Evolutionary conservation across 2,329 filamentous ascomycete species (phyloP).

Genomic region (Aureobasidium pullulans): DNA sequence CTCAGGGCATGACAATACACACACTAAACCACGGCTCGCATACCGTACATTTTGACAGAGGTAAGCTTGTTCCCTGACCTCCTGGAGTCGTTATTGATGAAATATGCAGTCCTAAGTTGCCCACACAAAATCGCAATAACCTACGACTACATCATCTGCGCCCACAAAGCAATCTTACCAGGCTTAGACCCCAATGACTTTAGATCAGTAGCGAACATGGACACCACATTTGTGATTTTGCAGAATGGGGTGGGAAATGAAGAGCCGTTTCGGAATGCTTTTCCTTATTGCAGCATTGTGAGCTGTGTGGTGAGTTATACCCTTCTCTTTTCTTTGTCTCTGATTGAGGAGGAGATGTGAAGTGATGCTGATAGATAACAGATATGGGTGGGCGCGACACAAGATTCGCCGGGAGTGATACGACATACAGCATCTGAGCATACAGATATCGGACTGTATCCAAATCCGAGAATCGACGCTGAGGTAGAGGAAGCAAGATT

Average conservation of each 20-base stretch:
- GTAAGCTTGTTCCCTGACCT: not conserved
- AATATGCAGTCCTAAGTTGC: constrained; percentile 30
- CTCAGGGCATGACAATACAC: constrained; percentile 35
- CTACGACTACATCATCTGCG: constrained; percentile 43
- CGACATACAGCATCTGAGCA: constrained; percentile 47
- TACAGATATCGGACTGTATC: constrained; percentile 49
- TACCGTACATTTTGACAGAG: constrained; percentile 15
- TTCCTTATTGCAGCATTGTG: constrained; percentile 47
- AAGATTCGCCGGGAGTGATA: constrained; percentile 43
- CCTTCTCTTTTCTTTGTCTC: not conserved
- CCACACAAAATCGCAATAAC: constrained; percentile 25
- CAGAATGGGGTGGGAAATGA: constrained; percentile 59
- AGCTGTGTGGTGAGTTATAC: constrained; percentile 38
- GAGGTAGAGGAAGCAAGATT: constrained; percentile 31
- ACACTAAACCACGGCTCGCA: constrained; percentile 36
- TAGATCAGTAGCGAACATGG: constrained; percentile 26
- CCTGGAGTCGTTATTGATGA: not conserved
- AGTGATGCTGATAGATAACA: not conserved
- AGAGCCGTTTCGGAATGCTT: constrained; percentile 43
- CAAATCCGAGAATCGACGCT: constrained; percentile 28
- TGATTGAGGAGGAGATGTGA: not conserved
- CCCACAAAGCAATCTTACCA: constrained; percentile 38
- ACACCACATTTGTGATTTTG: constrained; percentile 53
- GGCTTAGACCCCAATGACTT: constrained; percentile 28
- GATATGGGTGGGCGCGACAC: constrained; percentile 48